Evolutionary conservation across 306 rosid species (phyloP), one percentile per base, ranked within the genome.

Genomic region (Begonia loranthoides): DNA sequence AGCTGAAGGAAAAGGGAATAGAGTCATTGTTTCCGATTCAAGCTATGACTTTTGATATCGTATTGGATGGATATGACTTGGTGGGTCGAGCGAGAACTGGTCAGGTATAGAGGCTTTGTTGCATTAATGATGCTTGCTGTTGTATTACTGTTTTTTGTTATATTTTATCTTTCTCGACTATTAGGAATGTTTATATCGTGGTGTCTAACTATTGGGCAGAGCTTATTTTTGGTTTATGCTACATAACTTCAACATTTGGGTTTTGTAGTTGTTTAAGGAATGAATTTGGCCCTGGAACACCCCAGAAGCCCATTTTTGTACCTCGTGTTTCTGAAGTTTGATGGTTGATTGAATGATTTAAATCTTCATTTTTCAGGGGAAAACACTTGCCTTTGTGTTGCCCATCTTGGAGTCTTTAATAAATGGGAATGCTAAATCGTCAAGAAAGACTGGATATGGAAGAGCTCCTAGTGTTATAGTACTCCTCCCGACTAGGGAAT

Each of bases 51-150:
- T 85, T 89, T 9, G 66, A 75, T 21, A 73, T 72, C 21, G 47
- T 85, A 2, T 67, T 77, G 11, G 85, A 89, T 33, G 97, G 97
- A 1, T 52, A 74, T 43, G 97, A 89, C 72, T 58, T 89, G 80
- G 95, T 89, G 13, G 97, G 97, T 40, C 82, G 97, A 39, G 97
- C 97, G 34, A 85, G 95, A 21, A 89, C 97, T 0, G 97, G 97
- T n/a, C 97, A 89, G 97, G 97, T 89, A 47, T 16, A 28, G 36
- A 28, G 36, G 36, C 7, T 28, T 8, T 28, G 36, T 7, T 28
- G 36, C 9, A 8, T 28, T 7, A 28, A 28, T 28, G 4, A 28
- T 28, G 36, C 36, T 28, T 28, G 36, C 4, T 28, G 0, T 28
- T 28, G 1, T 1, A 28, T 28, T 5, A 7, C 5, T 19, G 22